Base-by-base conservation (phyloP, 768 basidiomycete genomes). In the Suillus subaureus region DNA sequence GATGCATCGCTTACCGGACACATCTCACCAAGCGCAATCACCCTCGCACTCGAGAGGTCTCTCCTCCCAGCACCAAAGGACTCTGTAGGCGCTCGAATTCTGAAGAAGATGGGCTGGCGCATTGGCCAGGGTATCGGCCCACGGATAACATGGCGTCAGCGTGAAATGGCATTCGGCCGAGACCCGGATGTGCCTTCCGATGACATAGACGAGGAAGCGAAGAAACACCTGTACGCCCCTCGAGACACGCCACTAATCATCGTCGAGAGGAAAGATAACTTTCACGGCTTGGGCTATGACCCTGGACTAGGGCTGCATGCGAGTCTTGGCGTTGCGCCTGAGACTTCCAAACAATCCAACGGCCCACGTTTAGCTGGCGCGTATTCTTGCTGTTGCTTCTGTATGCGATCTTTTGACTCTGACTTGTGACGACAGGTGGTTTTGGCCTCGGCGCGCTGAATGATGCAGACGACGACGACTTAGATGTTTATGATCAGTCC, bases 41-140 rank as follows among this genome's bases (percentile, higher is more conserved):
- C 87, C 2, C 80, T 81, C 51, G 82, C 87, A 6, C 83, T 95
- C 9, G 85, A 88, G 68, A 79, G 83, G 1, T 83, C 91, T 1
- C 80, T 97, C 47, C 83, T 91, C 16, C 90, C 93, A 9, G 80
- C 92, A 2, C 85, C 93, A 0, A 85, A 88, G 28, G 90, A 94
- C 66, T 94, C 94, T 3, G 84, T 89, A 33, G 97, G 97, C 0
- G 89, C 92, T 4, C 87, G 88, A 42, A 87, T 99, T 8, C 84
- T 99, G 62, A 91, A 89, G 79, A 96, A 94, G 79, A 96, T 98
- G 91, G 97, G 97, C 0, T 98, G 97, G 97, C 83, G 90, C 49
- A 77, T 88, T 0, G 97, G 96, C 1, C 95, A 96, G 77, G 97
- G 97, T 15, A 88, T 99, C 23, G 97, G 97, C 0, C 95, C 96